phyloP scores from a whole-genome alignment of 2,329 filamentous ascomycete species.

The Lasiodiplodia theobromae region DNA sequence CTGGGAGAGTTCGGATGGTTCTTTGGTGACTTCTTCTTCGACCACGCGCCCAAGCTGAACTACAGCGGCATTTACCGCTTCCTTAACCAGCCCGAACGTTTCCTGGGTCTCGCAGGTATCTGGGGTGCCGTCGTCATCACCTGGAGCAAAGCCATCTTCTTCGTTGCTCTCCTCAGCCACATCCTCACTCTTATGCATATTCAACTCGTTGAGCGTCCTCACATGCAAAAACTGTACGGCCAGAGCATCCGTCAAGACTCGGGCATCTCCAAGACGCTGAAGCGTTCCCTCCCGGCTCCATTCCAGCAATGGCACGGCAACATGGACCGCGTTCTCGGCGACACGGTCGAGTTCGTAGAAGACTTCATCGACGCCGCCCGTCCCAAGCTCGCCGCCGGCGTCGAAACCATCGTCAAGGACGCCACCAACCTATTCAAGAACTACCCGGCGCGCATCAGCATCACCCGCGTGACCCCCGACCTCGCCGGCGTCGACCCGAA shows the following conservation, averaged over 20 bases:
- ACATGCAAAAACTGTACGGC: conserved; percentile 98
- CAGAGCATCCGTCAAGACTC: conserved; percentile 83
- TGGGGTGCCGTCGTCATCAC: conserved; percentile 96
- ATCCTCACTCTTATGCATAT: conserved; percentile 86
- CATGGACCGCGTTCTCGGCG: conserved; percentile 85
- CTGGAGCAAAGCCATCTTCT: conserved; percentile 84
- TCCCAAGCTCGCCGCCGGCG: conserved; percentile 84
- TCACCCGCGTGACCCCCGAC: conserved; percentile 80
- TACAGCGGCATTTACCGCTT: conserved; percentile 98
- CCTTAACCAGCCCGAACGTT: conserved; percentile 94
- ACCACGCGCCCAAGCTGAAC: conserved; percentile 84
- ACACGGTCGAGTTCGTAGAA: conserved; percentile 87
- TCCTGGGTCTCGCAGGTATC: conserved; percentile 91
- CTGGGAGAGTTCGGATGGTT: conserved; percentile 99
- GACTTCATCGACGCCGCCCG: conserved; percentile 86
- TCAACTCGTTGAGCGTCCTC: conserved; percentile 90
- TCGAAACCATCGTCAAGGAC: conserved; percentile 86
- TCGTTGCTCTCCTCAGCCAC: conserved; percentile 85
- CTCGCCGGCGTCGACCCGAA: conserved; percentile 80
- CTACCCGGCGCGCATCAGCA: conserved; percentile 84
- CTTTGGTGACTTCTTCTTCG: conserved; percentile 98
- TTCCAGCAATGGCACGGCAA: conserved; percentile 85
- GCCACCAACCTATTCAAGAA: conserved; percentile 88
- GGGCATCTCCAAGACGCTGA: conserved; percentile 89
- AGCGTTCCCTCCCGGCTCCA: conserved; percentile 81